A percentile compares a stretch with the other conserved stretches of the same genome.
Conservation (phyloP, 345 rosid genomes). For the Acer yangbiense region DNA sequence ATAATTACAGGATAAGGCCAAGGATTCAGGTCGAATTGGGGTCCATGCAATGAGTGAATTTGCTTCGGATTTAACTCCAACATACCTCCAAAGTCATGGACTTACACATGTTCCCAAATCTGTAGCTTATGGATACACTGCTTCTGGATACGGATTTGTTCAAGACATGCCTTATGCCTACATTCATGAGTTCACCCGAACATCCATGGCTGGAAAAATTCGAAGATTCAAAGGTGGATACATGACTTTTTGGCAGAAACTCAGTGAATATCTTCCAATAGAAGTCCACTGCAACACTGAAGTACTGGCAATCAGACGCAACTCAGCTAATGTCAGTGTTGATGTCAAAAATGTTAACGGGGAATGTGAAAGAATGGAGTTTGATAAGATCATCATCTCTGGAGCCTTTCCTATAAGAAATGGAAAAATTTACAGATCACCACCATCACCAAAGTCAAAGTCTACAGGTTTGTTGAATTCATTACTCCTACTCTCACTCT, state of each 20-base stretch:
- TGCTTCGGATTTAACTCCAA: slow-evolving; percentile 58
- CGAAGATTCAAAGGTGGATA: slow-evolving; percentile 65
- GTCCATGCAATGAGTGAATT: slow-evolving; percentile 61
- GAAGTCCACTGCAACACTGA: slow-evolving; percentile 47
- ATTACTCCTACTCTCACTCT: neutral
- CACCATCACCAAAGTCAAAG: slow-evolving; percentile 37
- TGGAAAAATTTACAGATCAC: slow-evolving; percentile 56
- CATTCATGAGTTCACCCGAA: slow-evolving; percentile 66
- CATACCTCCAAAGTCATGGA: slow-evolving; percentile 47
- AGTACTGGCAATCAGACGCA: slow-evolving; percentile 47
- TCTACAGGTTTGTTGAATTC: slow-evolving; percentile 38
- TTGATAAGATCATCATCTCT: slow-evolving; percentile 60
- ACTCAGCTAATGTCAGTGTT: slow-evolving; percentile 37
- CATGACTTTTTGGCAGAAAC: slow-evolving; percentile 55
- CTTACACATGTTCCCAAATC: slow-evolving; percentile 52
- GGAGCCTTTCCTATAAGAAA: slow-evolving; percentile 54
- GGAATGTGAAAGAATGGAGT: slow-evolving; percentile 43
- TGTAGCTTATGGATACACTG: slow-evolving; percentile 71
- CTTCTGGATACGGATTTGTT: slow-evolving; percentile 70
- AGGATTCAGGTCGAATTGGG: slow-evolving; percentile 48
- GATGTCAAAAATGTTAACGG: slow-evolving; percentile 35
- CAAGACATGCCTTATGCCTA: slow-evolving; percentile 76
- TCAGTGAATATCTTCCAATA: slow-evolving; percentile 45
- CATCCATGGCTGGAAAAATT: slow-evolving; percentile 78
- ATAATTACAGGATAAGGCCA: slow-evolving; percentile 55